These are phyloP conservation scores for Lactarius sanguifluus DNA, from an alignment of 768 basidiomycete genomes.

Conservation along the genomic window DNA sequence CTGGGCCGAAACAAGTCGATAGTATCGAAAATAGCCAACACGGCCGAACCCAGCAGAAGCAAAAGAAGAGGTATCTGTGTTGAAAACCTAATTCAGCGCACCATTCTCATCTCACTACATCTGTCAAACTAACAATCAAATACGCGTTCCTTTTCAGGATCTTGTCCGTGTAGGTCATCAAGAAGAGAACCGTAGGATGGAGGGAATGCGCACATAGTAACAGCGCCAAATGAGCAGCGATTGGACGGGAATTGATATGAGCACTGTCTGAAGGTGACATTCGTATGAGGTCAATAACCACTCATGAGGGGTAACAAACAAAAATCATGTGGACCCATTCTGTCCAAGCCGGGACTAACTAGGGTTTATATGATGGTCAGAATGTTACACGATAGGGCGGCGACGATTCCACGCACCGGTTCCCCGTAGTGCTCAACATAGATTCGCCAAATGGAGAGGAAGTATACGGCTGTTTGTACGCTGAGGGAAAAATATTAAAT, in stretches of 20 bases:
- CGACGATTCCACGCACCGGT: not conserved
- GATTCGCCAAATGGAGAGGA: conserved; percentile 11
- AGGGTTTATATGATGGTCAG: not conserved
- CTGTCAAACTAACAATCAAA: conserved; percentile 8
- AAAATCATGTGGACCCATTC: not conserved
- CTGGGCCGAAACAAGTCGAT: not conserved
- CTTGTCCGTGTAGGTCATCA: not conserved
- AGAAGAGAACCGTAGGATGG: not conserved
- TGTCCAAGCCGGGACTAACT: not conserved
- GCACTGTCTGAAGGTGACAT: conserved; percentile 1
- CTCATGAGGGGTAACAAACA: not conserved
- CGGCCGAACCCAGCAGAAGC: conserved; percentile 6
- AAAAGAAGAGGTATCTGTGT: conserved; percentile 3
- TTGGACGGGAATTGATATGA: conserved; percentile 5
- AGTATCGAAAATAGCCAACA: not conserved
- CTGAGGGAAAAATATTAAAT: not conserved
- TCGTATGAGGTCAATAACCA: not conserved
- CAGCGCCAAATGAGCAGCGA: conserved; percentile 11
- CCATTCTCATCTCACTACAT: not conserved
- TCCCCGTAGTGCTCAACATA: conserved; percentile 4
- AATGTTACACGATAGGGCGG: not conserved
- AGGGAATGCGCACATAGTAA: not conserved
- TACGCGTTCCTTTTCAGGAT: conserved; percentile 1
- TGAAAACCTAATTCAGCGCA: not conserved
- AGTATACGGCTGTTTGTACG: conserved; percentile 3